Evolutionary conservation across 2,329 filamentous ascomycete species (phyloP), one percentile per base, ranked within the genome.

Genomic region (Thyridium curvatum): DNA sequence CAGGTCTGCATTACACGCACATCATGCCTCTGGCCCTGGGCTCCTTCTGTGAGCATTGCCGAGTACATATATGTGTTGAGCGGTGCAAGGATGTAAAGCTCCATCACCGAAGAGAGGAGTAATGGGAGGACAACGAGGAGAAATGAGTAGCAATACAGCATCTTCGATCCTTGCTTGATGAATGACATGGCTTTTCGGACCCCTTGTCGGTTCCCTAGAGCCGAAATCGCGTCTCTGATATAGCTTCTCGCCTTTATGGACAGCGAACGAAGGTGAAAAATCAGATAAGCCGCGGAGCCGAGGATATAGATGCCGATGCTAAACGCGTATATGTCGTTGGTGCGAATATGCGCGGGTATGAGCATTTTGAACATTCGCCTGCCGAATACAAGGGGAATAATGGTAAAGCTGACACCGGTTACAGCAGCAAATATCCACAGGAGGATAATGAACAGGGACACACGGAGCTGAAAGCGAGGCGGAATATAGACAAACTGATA

Each of bases 321-420:
- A 59, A 96, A 95, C 12, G 93, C 91, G 53, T 98, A 97, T 18
- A 98, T 85, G 58, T 98, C 93, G 60, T 97, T 98, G 55, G 91
- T 84, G 31, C 77, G 77, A 35, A 86, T 75, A 44, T 85, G 74
- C 1, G 71, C 64, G 4, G 88, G 86, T 32, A 95, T 78, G 28
- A 90, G 64, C 18, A 73, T 65, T 34, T 81, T 79, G 55, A 96
- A 86, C 44, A 97, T 72, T 41, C 72, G 73, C 18, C 93, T 84
- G 2, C 93, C 93, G 54, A 95, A 79, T 7, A 94, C 71, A 4
- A 98, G 74, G 0, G 93, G 94, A 1, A 94, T 65, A 44, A 98
- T 83, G 1, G 93, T 96, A 45, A 86, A 78, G 47, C 83, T 78
- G 41, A 97, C 79, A 17, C 93, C 93, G 0, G 87, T 94, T 12